Conservation (phyloP, 257 asterid genomes). For the Lycium ferocissimum region DNA sequence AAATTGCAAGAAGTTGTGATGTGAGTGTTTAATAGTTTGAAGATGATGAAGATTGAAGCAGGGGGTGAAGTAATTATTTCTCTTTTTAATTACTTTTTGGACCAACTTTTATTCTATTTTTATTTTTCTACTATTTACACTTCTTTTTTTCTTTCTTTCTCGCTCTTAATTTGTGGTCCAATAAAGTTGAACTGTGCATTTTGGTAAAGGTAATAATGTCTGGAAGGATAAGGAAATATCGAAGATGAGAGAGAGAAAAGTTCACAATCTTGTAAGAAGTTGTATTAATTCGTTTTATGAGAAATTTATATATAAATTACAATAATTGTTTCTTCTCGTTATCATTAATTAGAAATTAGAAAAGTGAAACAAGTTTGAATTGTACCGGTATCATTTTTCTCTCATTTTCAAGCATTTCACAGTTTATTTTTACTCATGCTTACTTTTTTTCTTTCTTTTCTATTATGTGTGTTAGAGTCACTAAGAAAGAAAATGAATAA, state of each 20-base stretch:
- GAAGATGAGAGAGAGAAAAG: neutral
- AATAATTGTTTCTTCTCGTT: neutral
- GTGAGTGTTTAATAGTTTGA: constrained; percentile 49
- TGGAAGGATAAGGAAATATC: too few relatives aligned
- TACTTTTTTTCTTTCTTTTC: neutral
- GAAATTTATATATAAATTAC: neutral
- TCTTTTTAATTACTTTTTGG: neutral
- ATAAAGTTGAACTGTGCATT: constrained; percentile 38
- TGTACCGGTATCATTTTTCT: neutral
- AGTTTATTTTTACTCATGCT: neutral
- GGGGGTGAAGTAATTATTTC: neutral
- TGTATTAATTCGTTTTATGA: neutral
- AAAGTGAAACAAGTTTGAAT: neutral
- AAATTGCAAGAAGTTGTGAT: constrained; percentile 61
- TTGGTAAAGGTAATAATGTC: constrained; percentile 30
- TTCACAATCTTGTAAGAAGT: constrained; percentile 7
- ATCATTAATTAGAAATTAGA: neutral
- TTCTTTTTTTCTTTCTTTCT: neutral
- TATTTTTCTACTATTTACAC: neutral
- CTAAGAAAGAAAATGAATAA: too few relatives aligned
- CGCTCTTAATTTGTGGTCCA: neutral
- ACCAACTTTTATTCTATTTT: neutral
- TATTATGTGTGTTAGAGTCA: neutral
- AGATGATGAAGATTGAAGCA: neutral
- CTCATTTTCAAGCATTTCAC: neutral